Evolutionary conservation across 306 rosid genomes (phyloP), one percentile per base, ranked within the genome.

Genomic region (Crotalaria pallida): DNA sequence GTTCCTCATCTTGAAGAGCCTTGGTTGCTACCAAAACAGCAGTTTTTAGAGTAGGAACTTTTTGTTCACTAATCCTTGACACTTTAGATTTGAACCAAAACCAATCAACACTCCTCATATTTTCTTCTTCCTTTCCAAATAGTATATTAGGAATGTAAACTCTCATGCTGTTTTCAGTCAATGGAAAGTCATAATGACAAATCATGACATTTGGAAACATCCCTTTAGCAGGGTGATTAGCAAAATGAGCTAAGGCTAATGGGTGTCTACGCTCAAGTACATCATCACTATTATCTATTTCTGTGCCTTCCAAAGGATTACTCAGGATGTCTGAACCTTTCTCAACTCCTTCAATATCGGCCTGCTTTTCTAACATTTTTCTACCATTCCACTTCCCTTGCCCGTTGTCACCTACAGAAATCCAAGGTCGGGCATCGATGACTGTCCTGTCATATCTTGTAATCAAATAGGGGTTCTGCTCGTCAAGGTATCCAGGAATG

Each of bases 101-200:
- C 80, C 86, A 87, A 48, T 94, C 92, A 27, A 87, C 22, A 72
- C 91, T 87, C 83, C 83, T 88, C 96, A 88, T 87, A 53, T 77
- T 87, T 18, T 82, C 79, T 63, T 88, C 96, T 48, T 85, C 83
- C 64, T 83, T 82, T 62, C 92, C 97, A 78, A 88, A 87, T 51
- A 67, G 22, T 4, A 88, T 62, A 51, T 91, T 94, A 60, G 99
- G 99, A 72, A 94, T 83, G 82, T 88, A 89, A 7, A 65, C 83
- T 61, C 96, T 83, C 86, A 86, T 87, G 65, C 75, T 73, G 50
- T 82, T 84, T 67, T 91, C 96, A 0, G 88, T 75, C 68, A 91
- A 77, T 36, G 96, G 99, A 74, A 87, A 94, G 81, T 94, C 98
- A 65, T 84, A 94, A 10, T 96, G 96, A 74, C 98, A 94, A 58